These are phyloP conservation scores for Aspergillus costaricaensis DNA, from an alignment of 2,329 filamentous ascomycete genomes.

Conservation along the genomic window DNA sequence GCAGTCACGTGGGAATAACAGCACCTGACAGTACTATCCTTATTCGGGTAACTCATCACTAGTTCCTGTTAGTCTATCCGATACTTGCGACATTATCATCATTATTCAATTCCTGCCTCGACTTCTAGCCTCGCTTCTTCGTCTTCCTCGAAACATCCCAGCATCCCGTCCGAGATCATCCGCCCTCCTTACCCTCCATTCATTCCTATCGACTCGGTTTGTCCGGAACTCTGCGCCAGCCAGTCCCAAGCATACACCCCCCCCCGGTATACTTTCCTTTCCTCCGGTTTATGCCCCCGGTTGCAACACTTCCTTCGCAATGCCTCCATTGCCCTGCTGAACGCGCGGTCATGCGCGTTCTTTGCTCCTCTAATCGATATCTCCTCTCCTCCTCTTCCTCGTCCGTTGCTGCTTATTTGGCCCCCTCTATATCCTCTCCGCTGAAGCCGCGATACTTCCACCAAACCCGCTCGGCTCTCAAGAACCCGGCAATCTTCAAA, in stretches of 20 bases:
- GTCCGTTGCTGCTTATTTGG: neutral
- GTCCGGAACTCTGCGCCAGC: neutral
- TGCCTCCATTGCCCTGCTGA: constrained; percentile 20
- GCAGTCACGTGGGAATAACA: neutral
- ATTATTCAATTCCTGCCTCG: no score
- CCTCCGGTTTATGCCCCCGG: constrained; percentile 19
- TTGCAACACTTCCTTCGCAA: constrained; percentile 13
- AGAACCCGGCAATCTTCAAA: constrained; percentile 30
- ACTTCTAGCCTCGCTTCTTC: no score
- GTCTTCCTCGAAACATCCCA: neutral
- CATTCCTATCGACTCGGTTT: neutral
- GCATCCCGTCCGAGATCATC: neutral
- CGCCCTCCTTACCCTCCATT: neutral
- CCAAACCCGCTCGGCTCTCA: constrained; percentile 11
- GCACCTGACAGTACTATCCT: neutral
- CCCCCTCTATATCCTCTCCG: neutral
- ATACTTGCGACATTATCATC: no score
- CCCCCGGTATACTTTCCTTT: neutral
- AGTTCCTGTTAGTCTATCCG: no score
- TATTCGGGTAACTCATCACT: no score
- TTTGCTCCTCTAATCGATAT: constrained; percentile 12
- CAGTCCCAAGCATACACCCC: neutral
- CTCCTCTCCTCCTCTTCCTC: constrained; percentile 9
- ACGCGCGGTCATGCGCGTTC: constrained; percentile 30
- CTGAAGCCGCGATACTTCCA: constrained; percentile 10